Evolutionary conservation across 2,329 filamentous ascomycete genomes (phyloP).

Genomic region (Tetracladium maxilliforme): DNA sequence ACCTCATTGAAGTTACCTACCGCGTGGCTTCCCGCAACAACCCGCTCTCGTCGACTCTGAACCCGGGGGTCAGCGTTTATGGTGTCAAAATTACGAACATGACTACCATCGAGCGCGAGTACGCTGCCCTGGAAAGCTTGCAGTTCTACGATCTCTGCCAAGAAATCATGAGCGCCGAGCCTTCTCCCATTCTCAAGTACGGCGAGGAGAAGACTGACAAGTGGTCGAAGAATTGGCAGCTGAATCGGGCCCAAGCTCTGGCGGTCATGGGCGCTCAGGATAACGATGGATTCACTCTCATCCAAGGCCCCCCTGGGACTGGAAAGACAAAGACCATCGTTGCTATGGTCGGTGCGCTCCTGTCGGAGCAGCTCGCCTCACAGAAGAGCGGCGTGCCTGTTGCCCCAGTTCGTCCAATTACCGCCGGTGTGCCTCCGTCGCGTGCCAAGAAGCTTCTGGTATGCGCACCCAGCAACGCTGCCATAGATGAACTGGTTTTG

Average conservation of each 20-base stretch:
- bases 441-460: constrained; percentile 75
- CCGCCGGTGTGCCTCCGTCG: constrained; percentile 16
- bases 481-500: constrained; percentile 89
- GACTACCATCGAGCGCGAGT: constrained; percentile 90
- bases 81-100: constrained; percentile 83
- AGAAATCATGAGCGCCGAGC: constrained; percentile 78
- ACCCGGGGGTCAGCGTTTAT: constrained; percentile 54
- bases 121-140: constrained; percentile 75
- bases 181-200: constrained; percentile 76
- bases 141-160: constrained; percentile 94
- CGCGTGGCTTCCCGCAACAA: constrained; percentile 44
- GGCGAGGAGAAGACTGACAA: constrained; percentile 55
- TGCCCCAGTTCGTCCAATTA: constrained; percentile 16
- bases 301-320: constrained; percentile 90
- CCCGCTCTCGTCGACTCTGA: constrained; percentile 45
- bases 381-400: constrained; percentile 24
- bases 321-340: constrained; percentile 98
- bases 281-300: constrained; percentile 92
- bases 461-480: constrained; percentile 96
- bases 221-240: constrained; percentile 60
- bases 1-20: constrained; percentile 71
- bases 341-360: constrained; percentile 80
- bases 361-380: constrained; percentile 40
- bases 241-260: constrained; percentile 81
- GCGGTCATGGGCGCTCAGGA: constrained; percentile 85